A percentile compares a stretch with the other conserved stretches of the same genome.
Evolutionary conservation across 257 asterid genomes (phyloP).

Genomic region (Primulina eburnea): DNA sequence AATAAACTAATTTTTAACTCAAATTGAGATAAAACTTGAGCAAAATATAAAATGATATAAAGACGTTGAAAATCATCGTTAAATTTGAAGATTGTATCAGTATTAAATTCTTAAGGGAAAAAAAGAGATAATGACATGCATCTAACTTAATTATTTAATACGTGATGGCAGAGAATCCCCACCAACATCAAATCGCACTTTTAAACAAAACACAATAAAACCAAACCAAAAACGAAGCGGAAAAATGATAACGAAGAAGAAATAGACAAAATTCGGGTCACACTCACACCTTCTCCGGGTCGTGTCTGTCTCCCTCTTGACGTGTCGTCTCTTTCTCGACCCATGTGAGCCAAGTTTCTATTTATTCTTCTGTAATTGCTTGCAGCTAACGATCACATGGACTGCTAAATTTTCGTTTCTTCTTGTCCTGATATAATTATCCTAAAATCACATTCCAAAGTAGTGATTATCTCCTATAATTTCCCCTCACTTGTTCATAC

Average conservation of each 20-base stretch:
- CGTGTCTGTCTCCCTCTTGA: conserved; percentile 25
- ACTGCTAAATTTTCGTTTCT: neutral
- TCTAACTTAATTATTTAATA: too few relatives aligned
- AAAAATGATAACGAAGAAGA: conserved; percentile 14
- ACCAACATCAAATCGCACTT: neutral
- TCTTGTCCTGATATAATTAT: neutral
- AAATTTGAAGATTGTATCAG: too few relatives aligned
- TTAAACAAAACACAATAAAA: neutral
- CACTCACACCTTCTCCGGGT: conserved; percentile 27
- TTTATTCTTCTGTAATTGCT: conserved; percentile 20
- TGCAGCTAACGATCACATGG: conserved; percentile 24
- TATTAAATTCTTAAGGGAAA: too few relatives aligned
- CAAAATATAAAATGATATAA: too few relatives aligned
- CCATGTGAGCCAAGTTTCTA: conserved; percentile 28
- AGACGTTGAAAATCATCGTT: too few relatives aligned
- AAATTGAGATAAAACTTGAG: too few relatives aligned
- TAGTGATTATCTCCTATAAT: conserved; percentile 18
- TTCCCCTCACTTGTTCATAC: conserved; percentile 8
- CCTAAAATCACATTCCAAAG: conserved; percentile 30
- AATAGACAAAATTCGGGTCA: conserved; percentile 33
- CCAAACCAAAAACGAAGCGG: neutral
- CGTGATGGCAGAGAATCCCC: neutral
- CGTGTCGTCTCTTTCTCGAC: conserved; percentile 3
- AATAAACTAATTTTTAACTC: too few relatives aligned
- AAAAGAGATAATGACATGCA: too few relatives aligned